Base-by-base conservation (phyloP, 1,284 basidiomycete species). In the Laetiporus sulphureus region DNA sequence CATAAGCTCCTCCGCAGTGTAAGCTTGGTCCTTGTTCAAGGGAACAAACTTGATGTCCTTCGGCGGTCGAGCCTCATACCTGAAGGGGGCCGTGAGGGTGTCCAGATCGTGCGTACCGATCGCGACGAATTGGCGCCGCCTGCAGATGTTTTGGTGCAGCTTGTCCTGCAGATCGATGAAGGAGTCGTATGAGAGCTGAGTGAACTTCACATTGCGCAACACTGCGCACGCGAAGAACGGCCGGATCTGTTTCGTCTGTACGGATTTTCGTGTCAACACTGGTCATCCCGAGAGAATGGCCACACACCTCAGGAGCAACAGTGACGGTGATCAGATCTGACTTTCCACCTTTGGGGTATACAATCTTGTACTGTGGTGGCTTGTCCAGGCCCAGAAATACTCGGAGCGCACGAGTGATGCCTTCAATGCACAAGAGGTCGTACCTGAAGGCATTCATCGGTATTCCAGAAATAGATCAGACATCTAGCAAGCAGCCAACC, bases 151-250 rank as follows among this genome's bases (percentile, higher is more conserved):
- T 58, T 94, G 89, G 62, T 99, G 96, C 33, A 99, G 74, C 67
- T 99, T 99, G 64, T 99, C 96, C 66, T 99, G 96, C 15, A 97
- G 70, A 59, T 98, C 96, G 59, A 99, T 97, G 77, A 99, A 99
- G 48, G 90, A 94, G 30, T 89, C 89, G 61, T 99, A 99, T 40
- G 89, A 92, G 44, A 81, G 75, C 30, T 82, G 79, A 18, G 87
- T 93, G 68, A 99, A 94, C 44, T 80, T 79, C 59, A 97, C 69
- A 57, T 94, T 89, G 47, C 96, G 84, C 38, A 99, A 75, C 40
- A 99, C 73, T 12, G 93, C 94, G 44, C 84, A 86, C 4, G 92
- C 91, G 58, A 97, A 93, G 67, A 81, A 85, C 0, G 95, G 95
- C 50, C 96, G 79, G 52, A 99, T 83, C 64, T 78, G 75, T 42